Percentiles rank a stretch among this genome's conserved stretches.
Evolutionary conservation across 352 stramenopile genomes (phyloP).

Genomic region (Pythium scleroteichum): DNA sequence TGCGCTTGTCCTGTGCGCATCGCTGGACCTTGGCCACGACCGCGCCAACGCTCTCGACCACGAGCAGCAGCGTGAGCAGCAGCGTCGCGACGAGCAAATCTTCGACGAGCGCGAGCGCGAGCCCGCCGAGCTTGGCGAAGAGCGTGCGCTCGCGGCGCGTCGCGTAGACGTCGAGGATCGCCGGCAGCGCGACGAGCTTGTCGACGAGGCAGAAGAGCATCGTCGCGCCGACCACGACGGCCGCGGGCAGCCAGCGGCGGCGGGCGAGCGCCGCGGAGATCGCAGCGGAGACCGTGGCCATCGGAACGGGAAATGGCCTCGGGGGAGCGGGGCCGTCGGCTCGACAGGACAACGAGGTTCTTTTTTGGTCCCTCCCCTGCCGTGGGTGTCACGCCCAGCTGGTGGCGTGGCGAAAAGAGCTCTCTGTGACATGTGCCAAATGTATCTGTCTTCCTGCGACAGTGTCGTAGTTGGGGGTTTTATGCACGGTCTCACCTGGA

Average conservation of each 20-base stretch:
- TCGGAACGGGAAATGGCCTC: conserved; percentile 3
- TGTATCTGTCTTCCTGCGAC: too few species aligned
- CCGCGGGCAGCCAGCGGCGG: too few species aligned
- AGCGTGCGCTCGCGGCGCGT: neutral
- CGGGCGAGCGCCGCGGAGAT: too few species aligned
- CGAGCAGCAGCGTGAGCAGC: conserved; percentile 8
- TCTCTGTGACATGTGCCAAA: too few species aligned
- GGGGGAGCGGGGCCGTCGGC: too few species aligned
- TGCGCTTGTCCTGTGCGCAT: too few species aligned
- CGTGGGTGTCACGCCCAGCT: neutral
- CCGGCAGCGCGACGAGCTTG: neutral
- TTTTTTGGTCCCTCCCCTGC: too few species aligned
- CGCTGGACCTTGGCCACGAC: neutral
- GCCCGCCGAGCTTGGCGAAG: neutral
- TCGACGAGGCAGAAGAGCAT: conserved; percentile 21
- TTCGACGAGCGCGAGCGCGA: conserved; percentile 15
- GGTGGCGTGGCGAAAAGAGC: too few species aligned
- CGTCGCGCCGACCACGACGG: conserved; percentile 7
- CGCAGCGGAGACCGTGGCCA: too few species aligned
- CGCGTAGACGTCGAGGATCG: conserved; percentile 16
- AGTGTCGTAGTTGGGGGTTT: too few species aligned
- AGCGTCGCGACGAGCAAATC: conserved; percentile 13
- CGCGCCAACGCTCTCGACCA: neutral
- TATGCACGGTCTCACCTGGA: too few species aligned
- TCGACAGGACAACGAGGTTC: too few species aligned